A percentile compares a stretch with the other conserved stretches of the same genome.
Evolutionary conservation across 2,329 filamentous ascomycete species (phyloP).

Genomic region (Aspergillus spinulosporus): DNA sequence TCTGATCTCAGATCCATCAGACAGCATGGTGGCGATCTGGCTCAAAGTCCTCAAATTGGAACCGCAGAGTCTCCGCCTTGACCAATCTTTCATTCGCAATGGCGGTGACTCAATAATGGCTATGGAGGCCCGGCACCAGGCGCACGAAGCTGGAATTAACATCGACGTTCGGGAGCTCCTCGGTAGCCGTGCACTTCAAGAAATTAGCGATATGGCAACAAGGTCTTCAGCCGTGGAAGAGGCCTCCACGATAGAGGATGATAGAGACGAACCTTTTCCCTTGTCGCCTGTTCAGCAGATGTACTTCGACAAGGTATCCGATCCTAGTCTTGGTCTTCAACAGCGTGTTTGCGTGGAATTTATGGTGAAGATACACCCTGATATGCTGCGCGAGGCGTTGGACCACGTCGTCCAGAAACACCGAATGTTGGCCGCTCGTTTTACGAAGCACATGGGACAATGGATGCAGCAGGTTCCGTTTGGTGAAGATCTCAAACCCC

Average conservation of each 20-base stretch:
- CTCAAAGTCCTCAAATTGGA: not conserved
- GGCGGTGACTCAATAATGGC: constrained; percentile 16
- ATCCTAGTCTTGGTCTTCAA: constrained; percentile 8
- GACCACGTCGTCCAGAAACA: not conserved
- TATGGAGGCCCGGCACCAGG: constrained; percentile 3
- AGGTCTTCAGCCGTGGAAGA: not conserved
- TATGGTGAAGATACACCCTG: not conserved
- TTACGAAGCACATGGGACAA: not conserved
- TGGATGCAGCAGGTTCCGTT: constrained; percentile 6
- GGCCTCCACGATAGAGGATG: not conserved
- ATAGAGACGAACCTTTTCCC: constrained; percentile 1
- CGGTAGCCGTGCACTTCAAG: not conserved
- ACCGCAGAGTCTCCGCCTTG: not conserved
- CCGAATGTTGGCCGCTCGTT: not conserved
- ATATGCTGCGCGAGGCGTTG: not conserved
- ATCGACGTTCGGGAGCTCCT: constrained; percentile 6
- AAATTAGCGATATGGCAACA: not conserved
- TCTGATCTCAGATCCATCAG: not conserved
- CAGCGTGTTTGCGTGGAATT: constrained; percentile 3
- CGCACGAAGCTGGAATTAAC: not conserved
- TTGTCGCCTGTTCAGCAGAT: constrained; percentile 9
- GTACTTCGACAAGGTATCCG: constrained; percentile 7
- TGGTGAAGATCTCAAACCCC: not conserved
- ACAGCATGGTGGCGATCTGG: not conserved
- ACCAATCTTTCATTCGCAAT: constrained; percentile 8